Conservation (phyloP, 164 flowering plant species). For the Pachysandra terminalis region DNA sequence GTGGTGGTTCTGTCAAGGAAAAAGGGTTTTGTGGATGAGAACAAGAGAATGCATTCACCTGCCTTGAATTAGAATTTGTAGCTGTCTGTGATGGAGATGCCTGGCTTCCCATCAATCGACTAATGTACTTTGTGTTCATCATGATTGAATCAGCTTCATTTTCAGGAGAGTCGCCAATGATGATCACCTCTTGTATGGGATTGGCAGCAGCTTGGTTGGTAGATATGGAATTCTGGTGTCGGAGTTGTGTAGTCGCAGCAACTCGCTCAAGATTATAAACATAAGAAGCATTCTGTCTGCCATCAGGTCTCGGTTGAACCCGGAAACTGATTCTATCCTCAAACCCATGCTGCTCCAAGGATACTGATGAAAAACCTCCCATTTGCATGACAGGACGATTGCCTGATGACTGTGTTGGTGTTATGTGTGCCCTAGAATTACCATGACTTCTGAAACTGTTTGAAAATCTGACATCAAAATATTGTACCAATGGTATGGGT, state of each 20-base stretch:
- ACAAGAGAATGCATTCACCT: conserved; percentile 20
- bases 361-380: conserved; percentile 13
- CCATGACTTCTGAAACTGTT: conserved; percentile 16
- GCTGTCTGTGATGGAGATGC: conserved; percentile 14
- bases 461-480: conserved; percentile 22
- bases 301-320: conserved; percentile 13
- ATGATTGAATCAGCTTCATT: conserved; percentile 22
- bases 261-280: conserved; percentile 16
- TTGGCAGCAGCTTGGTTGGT: conserved; percentile 9
- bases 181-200: conserved; percentile 41
- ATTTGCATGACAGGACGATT: conserved; percentile 16
- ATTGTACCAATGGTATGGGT: conserved; percentile 12
- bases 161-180: conserved; percentile 52
- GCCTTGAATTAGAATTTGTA: conserved; percentile 17
- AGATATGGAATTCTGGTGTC: conserved; percentile 18
- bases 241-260: conserved; percentile 13
- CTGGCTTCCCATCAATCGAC: conserved; percentile 19
- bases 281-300: conserved; percentile 16
- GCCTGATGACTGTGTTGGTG: not conserved
- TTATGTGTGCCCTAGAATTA: conserved; percentile 15
- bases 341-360: conserved; percentile 16
- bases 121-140: conserved; percentile 8
- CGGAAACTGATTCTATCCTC: conserved; percentile 14
- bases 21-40: conserved; percentile 19
- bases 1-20: conserved; percentile 17